Evolutionary conservation across 768 basidiomycete genomes (phyloP).

Genomic region (Crassisporium funariophilum): DNA sequence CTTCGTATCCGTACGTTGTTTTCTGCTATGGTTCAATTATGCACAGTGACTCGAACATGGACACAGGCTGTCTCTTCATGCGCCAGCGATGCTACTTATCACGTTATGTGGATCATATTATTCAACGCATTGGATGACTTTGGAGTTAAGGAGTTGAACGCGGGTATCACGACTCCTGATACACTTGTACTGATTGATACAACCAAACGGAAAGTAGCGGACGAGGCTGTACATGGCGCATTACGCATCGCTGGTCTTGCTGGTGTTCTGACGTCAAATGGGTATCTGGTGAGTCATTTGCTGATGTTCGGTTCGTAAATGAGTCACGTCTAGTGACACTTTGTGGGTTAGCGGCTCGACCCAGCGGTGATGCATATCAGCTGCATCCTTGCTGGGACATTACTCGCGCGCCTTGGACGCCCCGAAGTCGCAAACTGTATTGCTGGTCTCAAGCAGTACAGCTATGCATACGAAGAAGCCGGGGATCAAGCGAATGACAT

Average conservation of each 20-base stretch:
- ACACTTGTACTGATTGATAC: slow-evolving; percentile 58
- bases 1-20: slow-evolving; percentile 62
- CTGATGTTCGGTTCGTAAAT: slow-evolving; percentile 7
- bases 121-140: slow-evolving; percentile 84
- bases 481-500: slow-evolving; percentile 77
- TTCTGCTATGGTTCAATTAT: slow-evolving; percentile 1
- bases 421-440: slow-evolving; percentile 85
- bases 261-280: slow-evolving; percentile 82
- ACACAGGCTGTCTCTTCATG: slow-evolving; percentile 55
- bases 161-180: slow-evolving; percentile 33
- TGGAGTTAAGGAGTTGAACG: slow-evolving; percentile 76
- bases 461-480: slow-evolving; percentile 84
- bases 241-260: slow-evolving; percentile 88
- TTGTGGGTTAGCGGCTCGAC: slow-evolving; percentile 60
- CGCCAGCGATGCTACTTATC: slow-evolving; percentile 87
- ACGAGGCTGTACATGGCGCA: slow-evolving; percentile 85
- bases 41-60: slow-evolving; percentile 1
- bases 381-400: slow-evolving; percentile 79
- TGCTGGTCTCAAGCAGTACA: slow-evolving; percentile 85
- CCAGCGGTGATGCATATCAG: slow-evolving; percentile 90
- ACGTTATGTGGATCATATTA: slow-evolving; percentile 88
- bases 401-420: slow-evolving; percentile 81
- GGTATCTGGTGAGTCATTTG: slow-evolving; percentile 68
- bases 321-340: background rate
- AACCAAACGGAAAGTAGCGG: slow-evolving; percentile 67